Evolutionary conservation across 257 asterid genomes (phyloP).

Genomic region (Plantago major): DNA sequence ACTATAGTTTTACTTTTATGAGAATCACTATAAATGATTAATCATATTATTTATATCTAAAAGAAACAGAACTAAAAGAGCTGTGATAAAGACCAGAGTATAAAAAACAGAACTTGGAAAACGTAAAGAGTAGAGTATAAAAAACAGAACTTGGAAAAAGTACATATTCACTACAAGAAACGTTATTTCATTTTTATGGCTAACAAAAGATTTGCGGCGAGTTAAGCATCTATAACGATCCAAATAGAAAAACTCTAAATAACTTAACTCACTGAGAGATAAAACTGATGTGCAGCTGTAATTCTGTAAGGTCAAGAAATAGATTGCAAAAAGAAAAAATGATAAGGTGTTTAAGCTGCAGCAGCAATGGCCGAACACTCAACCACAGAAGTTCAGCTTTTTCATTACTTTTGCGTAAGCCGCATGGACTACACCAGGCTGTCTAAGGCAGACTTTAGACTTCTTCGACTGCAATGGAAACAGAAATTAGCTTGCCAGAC

Average conservation of each 20-base stretch:
- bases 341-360: conserved; percentile 17
- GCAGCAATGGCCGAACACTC: conserved; percentile 21
- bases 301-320: conserved; percentile 15
- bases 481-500: conserved; percentile 5
- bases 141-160: background rate
- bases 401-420: conserved; percentile 92
- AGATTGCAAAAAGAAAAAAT: background rate
- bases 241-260: conserved; percentile 13
- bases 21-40: too few species aligned
- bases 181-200: background rate
- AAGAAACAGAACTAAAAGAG: too few species aligned
- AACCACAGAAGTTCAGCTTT: conserved; percentile 71
- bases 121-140: background rate
- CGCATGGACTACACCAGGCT: conserved; percentile 68
- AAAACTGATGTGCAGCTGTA: conserved; percentile 5
- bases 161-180: background rate
- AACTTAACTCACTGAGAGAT: conserved; percentile 3
- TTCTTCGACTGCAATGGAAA: conserved; percentile 65
- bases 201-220: background rate
- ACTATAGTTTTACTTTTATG: too few species aligned
- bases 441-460: conserved; percentile 73
- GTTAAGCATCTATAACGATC: conserved; percentile 15
- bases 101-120: background rate
- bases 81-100: background rate
- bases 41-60: too few species aligned